These are phyloP conservation scores for Neonothopanus nambi DNA, from an alignment of 1,284 basidiomycete species.

Conservation along the genomic window DNA sequence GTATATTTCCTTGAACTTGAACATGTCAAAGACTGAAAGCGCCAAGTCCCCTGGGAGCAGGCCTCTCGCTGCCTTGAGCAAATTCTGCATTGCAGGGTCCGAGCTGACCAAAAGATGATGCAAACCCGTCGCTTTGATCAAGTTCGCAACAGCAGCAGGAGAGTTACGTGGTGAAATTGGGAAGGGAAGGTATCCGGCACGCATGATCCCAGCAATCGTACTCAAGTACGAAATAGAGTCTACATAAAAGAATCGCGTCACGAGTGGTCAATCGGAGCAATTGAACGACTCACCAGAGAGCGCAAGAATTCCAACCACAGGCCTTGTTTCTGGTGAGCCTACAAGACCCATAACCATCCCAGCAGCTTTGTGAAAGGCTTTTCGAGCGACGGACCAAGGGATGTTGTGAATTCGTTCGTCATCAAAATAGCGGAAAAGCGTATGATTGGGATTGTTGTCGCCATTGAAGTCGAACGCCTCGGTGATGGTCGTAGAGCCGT, in stretches of 20 bases:
- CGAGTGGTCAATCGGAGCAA: not conserved
- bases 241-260: not conserved
- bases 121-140: conserved; percentile 3
- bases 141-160: conserved; percentile 17
- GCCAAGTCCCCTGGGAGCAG: too few relatives aligned
- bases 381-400: conserved; percentile 26
- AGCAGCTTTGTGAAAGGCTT: conserved; percentile 23
- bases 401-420: conserved; percentile 24
- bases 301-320: conserved; percentile 26
- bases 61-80: not conserved
- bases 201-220: conserved; percentile 10
- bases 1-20: too few relatives aligned
- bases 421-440: conserved; percentile 33
- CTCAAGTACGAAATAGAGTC: conserved; percentile 15
- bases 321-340: not conserved
- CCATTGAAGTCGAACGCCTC: conserved; percentile 38
- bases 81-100: conserved; percentile 7
- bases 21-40: too few relatives aligned
- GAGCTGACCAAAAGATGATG: conserved; percentile 12
- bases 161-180: conserved; percentile 24
- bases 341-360: conserved; percentile 2
- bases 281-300: conserved; percentile 5
- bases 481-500: conserved; percentile 34
- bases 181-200: conserved; percentile 14
- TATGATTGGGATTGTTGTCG: conserved; percentile 32